Conservation (phyloP, 768 basidiomycete genomes). For the Boletus pseudo-olivaceus region DNA sequence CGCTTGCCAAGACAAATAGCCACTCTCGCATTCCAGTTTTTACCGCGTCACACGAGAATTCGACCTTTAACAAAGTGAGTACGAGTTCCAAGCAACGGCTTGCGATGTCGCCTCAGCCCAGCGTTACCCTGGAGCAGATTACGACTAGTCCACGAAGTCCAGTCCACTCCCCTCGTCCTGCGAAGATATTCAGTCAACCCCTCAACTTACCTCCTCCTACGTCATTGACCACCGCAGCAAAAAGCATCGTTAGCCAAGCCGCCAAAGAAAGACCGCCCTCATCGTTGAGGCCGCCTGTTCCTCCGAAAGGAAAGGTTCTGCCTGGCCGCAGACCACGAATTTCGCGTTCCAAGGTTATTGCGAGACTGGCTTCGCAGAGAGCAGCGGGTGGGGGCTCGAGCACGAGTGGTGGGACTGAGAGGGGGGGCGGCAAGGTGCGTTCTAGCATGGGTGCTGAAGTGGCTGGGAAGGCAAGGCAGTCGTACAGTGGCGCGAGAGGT, state of each 20-base stretch:
- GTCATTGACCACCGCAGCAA: conserved; percentile 32
- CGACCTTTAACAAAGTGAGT: conserved; percentile 5
- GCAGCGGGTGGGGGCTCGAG: conserved; percentile 29
- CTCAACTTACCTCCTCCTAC: conserved; percentile 33
- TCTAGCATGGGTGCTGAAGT: conserved; percentile 50
- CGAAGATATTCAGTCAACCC: conserved; percentile 54
- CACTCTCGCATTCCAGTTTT: conserved; percentile 26
- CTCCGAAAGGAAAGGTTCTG: conserved; percentile 30
- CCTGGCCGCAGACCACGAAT: conserved; percentile 67
- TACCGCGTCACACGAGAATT: conserved; percentile 13
- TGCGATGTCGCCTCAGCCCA: conserved; percentile 12
- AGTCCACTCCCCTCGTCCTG: conserved; percentile 11
- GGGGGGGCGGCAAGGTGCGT: conserved; percentile 33
- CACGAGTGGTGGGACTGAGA: conserved; percentile 13
- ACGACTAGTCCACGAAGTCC: conserved; percentile 33
- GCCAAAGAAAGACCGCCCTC: neutral
- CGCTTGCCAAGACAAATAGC: conserved; percentile 54
- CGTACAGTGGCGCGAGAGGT: conserved; percentile 26
- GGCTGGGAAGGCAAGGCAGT: conserved; percentile 23
- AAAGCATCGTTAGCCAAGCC: conserved; percentile 19
- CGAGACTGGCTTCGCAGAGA: conserved; percentile 70
- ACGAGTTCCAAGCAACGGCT: conserved; percentile 13
- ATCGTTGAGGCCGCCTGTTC: conserved; percentile 13
- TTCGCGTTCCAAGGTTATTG: conserved; percentile 78
- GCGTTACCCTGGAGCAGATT: conserved; percentile 28